Evolutionary conservation across 306 rosid genomes (phyloP).

Genomic region (Boehmeria nivea): DNA sequence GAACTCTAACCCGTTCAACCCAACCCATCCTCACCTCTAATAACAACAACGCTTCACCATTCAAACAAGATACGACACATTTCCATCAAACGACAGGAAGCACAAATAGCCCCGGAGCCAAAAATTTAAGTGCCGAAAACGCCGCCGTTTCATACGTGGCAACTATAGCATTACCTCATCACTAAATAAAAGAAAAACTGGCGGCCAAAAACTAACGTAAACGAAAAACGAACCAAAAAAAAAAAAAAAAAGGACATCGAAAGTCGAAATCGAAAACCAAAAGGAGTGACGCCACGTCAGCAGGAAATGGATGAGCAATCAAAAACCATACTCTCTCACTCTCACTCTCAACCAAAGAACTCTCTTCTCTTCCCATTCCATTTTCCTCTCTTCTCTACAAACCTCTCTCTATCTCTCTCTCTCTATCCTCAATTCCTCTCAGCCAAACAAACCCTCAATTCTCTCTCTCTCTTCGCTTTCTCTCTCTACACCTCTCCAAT

Average conservation of each 20-base stretch:
- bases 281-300: constrained; percentile 24
- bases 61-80: too few species aligned
- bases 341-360: not conserved
- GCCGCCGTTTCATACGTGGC: not conserved
- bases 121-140: not conserved
- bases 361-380: too few species aligned
- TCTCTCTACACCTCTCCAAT: constrained; percentile 25
- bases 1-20: too few species aligned
- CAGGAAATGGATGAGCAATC: constrained; percentile 18
- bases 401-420: constrained; percentile 11
- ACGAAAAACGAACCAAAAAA: not conserved
- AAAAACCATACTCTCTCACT: not conserved
- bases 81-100: too few species aligned
- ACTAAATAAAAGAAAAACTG: not conserved
- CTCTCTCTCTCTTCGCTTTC: constrained; percentile 9
- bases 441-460: constrained; percentile 10
- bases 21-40: too few species aligned
- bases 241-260: not conserved
- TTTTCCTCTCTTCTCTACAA: not conserved
- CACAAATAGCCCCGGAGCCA: too few species aligned
- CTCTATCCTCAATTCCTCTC: constrained; percentile 19
- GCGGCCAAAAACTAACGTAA: not conserved
- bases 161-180: too few species aligned
- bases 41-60: too few species aligned
- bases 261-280: constrained; percentile 10